Conservation (phyloP, 2,329 filamentous ascomycete species). For the Septoria petroselini region DNA sequence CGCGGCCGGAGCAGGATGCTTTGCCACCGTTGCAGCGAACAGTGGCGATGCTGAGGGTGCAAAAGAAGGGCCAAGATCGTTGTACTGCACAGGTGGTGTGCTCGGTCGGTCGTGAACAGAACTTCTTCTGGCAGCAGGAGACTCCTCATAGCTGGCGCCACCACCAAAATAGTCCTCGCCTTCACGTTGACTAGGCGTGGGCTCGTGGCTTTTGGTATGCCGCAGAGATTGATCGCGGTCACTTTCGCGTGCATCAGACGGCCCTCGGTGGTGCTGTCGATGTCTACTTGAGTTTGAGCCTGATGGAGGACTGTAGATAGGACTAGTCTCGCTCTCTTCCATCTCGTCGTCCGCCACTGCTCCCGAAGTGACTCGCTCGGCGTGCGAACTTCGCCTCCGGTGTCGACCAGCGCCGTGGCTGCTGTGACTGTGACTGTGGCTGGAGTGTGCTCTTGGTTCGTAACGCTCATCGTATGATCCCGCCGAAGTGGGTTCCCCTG, state of each 20-base stretch:
- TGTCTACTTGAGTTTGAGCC: constrained; percentile 23
- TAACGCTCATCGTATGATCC: constrained; percentile 21
- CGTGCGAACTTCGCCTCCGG: constrained; percentile 20
- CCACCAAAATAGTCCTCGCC: constrained; percentile 26
- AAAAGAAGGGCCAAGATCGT: constrained; percentile 37
- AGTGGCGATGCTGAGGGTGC: constrained; percentile 46
- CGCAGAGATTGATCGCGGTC: constrained; percentile 36
- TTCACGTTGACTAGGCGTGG: constrained; percentile 38
- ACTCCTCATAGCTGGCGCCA: constrained; percentile 19
- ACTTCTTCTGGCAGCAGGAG: constrained; percentile 17
- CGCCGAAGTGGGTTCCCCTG: constrained; percentile 22
- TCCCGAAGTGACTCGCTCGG: constrained; percentile 16
- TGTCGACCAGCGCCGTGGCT: constrained; percentile 14
- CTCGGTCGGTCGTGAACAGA: constrained; percentile 25
- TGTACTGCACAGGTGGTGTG: constrained; percentile 25
- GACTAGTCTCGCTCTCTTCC: constrained; percentile 21
- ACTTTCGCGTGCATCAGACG: constrained; percentile 18
- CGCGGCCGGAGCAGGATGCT: constrained; percentile 19
- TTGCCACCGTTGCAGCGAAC: constrained; percentile 39
- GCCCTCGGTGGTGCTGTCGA: constrained; percentile 15
- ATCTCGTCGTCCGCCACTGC: constrained; percentile 22
- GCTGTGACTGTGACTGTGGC: constrained; percentile 18
- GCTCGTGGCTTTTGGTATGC: constrained; percentile 45
- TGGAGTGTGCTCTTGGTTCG: constrained; percentile 15
- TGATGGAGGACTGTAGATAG: constrained; percentile 22